These are phyloP conservation scores for Blumeriella jaapii DNA, from an alignment of 2,329 filamentous ascomycete genomes.

Conservation along the genomic window DNA sequence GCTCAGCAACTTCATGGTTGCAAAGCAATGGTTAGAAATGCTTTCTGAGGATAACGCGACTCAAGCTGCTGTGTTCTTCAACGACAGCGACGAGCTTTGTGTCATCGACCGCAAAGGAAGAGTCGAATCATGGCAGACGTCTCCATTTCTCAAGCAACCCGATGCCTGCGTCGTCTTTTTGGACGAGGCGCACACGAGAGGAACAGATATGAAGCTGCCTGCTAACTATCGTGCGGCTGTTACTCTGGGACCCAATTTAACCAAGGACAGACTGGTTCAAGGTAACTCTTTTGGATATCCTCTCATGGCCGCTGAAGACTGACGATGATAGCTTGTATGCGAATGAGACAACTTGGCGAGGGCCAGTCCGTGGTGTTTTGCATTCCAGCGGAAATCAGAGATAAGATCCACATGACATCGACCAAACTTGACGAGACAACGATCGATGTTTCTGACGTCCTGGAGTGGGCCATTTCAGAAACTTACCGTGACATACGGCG, in stretches of 20 bases:
- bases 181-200: conserved; percentile 59
- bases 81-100: conserved; percentile 44
- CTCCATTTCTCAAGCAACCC: conserved; percentile 44
- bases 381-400: conserved; percentile 45
- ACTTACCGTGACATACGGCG: conserved; percentile 39
- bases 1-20: conserved; percentile 45
- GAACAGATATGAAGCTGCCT: conserved; percentile 56
- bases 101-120: conserved; percentile 39
- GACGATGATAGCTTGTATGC: conserved; percentile 47
- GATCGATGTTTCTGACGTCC: conserved; percentile 41
- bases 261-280: conserved; percentile 60
- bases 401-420: conserved; percentile 33
- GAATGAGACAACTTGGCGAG: conserved; percentile 55
- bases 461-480: conserved; percentile 47
- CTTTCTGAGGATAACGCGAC: conserved; percentile 30
- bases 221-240: conserved; percentile 49
- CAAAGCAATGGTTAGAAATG: conserved; percentile 39
- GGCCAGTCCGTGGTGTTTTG: conserved; percentile 56
- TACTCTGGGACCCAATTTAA: conserved; percentile 51
- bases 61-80: conserved; percentile 45
- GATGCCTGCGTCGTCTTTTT: conserved; percentile 54
- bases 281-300: conserved; percentile 31
- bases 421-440: conserved; percentile 5
- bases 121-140: conserved; percentile 41
- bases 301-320: not conserved